A percentile compares a stretch with the other conserved stretches of the same genome.
Conservation (phyloP, 2,329 filamentous ascomycete species). For the Tolypocladium pustulatum region DNA sequence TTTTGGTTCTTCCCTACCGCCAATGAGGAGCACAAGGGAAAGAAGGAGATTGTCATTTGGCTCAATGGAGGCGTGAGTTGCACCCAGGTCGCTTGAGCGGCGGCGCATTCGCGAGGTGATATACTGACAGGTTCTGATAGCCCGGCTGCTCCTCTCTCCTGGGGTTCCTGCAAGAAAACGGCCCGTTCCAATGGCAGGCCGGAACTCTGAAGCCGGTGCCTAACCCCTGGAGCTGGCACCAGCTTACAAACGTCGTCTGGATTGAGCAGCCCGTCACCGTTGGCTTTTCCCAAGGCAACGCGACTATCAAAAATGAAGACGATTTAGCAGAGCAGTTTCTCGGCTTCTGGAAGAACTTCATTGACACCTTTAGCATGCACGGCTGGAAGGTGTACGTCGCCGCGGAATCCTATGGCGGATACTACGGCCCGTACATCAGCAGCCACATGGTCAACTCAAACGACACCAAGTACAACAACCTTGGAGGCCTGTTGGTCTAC, state of each 20-base stretch:
- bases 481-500: conserved; percentile 61
- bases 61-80: conserved; percentile 39
- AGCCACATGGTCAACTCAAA: conserved; percentile 60
- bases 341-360: conserved; percentile 71
- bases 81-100: not conserved
- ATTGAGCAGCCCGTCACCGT: conserved; percentile 59
- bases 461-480: conserved; percentile 55
- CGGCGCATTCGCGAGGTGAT: not conserved
- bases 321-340: conserved; percentile 63
- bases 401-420: conserved; percentile 60
- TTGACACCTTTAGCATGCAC: conserved; percentile 58
- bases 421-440: conserved; percentile 62
- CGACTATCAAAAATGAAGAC: conserved; percentile 53
- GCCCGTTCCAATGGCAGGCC: conserved; percentile 60
- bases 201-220: conserved; percentile 55
- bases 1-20: conserved; percentile 59
- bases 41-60: conserved; percentile 54
- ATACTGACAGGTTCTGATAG: not conserved
- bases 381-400: conserved; percentile 62
- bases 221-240: conserved; percentile 61
- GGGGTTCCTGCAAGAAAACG: conserved; percentile 67
- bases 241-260: conserved; percentile 47
- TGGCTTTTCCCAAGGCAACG: conserved; percentile 56
- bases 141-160: conserved; percentile 53
- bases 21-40: conserved; percentile 28